phyloP scores from a whole-genome alignment of 2,329 filamentous ascomycete species.

The Penicillium olsonii region DNA sequence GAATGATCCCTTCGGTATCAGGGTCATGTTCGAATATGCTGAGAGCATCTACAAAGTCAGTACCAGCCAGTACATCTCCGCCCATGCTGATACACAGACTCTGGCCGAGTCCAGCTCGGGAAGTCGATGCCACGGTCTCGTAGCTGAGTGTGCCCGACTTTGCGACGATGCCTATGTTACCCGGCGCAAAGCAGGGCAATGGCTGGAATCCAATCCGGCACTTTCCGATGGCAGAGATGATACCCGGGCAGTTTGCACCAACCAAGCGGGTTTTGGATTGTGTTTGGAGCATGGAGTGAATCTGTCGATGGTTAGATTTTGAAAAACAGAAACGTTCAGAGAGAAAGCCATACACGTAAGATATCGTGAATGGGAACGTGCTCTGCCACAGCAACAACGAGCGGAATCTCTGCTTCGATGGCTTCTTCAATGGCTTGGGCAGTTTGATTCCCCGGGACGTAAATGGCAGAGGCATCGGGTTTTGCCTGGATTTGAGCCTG shows the following conservation, averaged over 20 bases:
- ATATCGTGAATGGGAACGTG: slow-evolving; percentile 79
- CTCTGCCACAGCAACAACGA: slow-evolving; percentile 78
- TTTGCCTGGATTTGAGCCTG: slow-evolving; percentile 69
- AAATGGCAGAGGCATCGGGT: slow-evolving; percentile 77
- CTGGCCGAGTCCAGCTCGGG: slow-evolving; percentile 72
- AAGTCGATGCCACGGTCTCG: slow-evolving; percentile 74
- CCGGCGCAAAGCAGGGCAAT: slow-evolving; percentile 68
- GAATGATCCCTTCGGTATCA: slow-evolving; percentile 69
- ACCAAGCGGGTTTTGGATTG: slow-evolving; percentile 73
- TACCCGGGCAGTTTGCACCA: slow-evolving; percentile 78
- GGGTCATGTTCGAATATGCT: slow-evolving; percentile 66
- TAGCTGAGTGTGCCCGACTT: slow-evolving; percentile 81
- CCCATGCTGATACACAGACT: slow-evolving; percentile 77
- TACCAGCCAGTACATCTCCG: slow-evolving; percentile 73
- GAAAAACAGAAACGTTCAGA: not conserved
- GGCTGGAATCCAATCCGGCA: slow-evolving; percentile 78
- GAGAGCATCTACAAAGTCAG: slow-evolving; percentile 71
- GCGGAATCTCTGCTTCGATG: slow-evolving; percentile 74
- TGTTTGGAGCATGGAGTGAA: slow-evolving; percentile 69
- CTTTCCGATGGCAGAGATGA: slow-evolving; percentile 70
- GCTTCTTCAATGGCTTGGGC: slow-evolving; percentile 75
- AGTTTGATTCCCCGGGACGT: slow-evolving; percentile 75
- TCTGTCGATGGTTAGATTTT: slow-evolving; percentile 39
- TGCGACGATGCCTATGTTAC: slow-evolving; percentile 73
- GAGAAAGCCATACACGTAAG: slow-evolving; percentile 57